Percentiles rank a stretch among this genome's conserved stretches.
phyloP scores from a whole-genome alignment of 805 yeast species.

The Yarrowia sp. region DNA sequence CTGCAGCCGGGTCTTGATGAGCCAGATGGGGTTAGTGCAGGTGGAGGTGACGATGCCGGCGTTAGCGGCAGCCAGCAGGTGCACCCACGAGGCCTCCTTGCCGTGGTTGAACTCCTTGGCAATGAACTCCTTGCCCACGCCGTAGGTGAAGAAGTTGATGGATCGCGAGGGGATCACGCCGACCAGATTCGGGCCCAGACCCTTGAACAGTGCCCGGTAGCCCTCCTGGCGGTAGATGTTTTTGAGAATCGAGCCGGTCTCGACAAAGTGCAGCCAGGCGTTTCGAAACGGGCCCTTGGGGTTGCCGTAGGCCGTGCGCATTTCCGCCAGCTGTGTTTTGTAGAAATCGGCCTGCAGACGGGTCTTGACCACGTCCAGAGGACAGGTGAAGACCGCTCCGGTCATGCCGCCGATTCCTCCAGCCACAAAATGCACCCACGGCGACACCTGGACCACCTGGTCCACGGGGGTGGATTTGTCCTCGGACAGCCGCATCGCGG shows the following conservation, averaged over 20 bases:
- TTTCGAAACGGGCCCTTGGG: constrained; percentile 51
- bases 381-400: constrained; percentile 93
- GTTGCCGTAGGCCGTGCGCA: constrained; percentile 44
- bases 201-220: constrained; percentile 83
- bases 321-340: constrained; percentile 38
- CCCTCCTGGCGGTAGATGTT: constrained; percentile 82
- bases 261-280: constrained; percentile 75
- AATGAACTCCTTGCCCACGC: constrained; percentile 85
- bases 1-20: constrained; percentile 92
- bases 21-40: constrained; percentile 97
- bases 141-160: constrained; percentile 94
- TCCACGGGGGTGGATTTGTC: constrained; percentile 28
- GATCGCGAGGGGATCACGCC: constrained; percentile 99
- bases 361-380: constrained; percentile 95
- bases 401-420: constrained; percentile 91
- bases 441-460: constrained; percentile 50
- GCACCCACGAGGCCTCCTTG: constrained; percentile 82
- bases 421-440: constrained; percentile 58
- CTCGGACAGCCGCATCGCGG: constrained; percentile 33
- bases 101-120: constrained; percentile 72
- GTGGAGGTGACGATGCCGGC: constrained; percentile 97
- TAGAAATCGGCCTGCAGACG: constrained; percentile 90
- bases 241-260: constrained; percentile 75
- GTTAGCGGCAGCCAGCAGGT: constrained; percentile 80
- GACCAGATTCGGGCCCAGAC: constrained; percentile 93